Evolutionary conservation across 2,329 filamentous ascomycete species (phyloP), one percentile per base, ranked within the genome.

Genomic region (Leptographium lundbergii): DNA sequence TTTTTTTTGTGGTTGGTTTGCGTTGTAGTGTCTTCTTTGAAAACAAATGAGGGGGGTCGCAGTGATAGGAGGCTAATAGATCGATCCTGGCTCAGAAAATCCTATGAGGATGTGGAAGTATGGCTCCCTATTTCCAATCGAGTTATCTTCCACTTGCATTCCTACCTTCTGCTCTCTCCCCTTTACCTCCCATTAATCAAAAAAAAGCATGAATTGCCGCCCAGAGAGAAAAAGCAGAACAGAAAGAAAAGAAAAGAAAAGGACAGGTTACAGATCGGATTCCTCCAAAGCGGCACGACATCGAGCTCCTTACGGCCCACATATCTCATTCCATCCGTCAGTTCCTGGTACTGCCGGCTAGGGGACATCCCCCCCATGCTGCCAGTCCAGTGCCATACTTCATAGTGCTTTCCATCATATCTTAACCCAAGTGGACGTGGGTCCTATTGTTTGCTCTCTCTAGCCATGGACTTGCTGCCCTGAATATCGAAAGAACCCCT

Each of bases 361-460:
- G 17, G 34, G 25, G 29, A 13, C 17, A 11, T 11, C 29, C 29
- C 52, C 52, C 52, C 11, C 52, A 17, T n/a, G 19, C 22, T 45
- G 14, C 22, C 56, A 10, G 32, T 24, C n/a, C 29, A 29, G 7
- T 50, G 24, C 51, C 36, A 34, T 32, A 24, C 32, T 45, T 25
- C 54, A 36, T 54, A 29, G 36, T 56, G 17, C 34, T n/a, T 25
- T 57, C 36, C 48, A 25, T 6, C 19, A 34, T 36, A 52, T 22
- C 29, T 42, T 24, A 25, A 51, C 17, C 32, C 58, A 47, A 42
- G 25, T 24, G 61, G 60, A 61, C 61, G 61, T 27, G 61, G 57
- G 61, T 59, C 61, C 61, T 32, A 52, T 58, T 47, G 36, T 59
- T 48, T 22, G 56, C 54, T 61, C 59, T 63, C 58, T 61, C 57